These are phyloP conservation scores for Platanthera guangdongensis DNA, from an alignment of 106 monocot genomes.

Conservation along the genomic window DNA sequence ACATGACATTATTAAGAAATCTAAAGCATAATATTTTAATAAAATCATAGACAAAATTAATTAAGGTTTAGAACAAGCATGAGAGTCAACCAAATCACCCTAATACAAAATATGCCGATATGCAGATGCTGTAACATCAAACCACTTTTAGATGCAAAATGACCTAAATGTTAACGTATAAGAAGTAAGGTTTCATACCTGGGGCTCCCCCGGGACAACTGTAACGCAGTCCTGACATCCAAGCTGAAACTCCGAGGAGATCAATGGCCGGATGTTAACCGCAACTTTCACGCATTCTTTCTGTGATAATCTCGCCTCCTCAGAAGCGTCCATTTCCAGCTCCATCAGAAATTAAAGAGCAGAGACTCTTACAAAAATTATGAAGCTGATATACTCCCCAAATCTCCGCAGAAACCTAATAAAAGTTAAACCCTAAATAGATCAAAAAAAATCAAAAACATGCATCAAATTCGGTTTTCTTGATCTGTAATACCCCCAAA, in stretches of 20 bases:
- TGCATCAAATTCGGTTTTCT: no score
- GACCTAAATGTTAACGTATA: background rate
- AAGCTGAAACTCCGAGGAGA: slow-evolving; percentile 52
- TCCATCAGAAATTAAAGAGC: background rate
- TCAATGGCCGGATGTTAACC: slow-evolving; percentile 80
- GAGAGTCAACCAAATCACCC: background rate
- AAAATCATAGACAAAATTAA: no score
- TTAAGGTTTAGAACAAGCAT: no score
- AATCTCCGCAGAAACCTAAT: background rate
- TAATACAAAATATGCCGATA: background rate
- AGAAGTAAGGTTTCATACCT: slow-evolving; percentile 32
- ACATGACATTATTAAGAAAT: background rate
- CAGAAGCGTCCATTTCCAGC: slow-evolving; percentile 47
- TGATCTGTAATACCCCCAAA: background rate
- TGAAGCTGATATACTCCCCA: background rate
- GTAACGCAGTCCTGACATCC: slow-evolving; percentile 85
- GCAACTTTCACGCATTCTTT: slow-evolving; percentile 89
- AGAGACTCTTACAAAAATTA: background rate
- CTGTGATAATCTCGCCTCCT: slow-evolving; percentile 13
- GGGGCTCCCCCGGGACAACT: slow-evolving; percentile 76
- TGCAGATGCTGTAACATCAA: background rate
- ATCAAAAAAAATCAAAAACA: background rate
- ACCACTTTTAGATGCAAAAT: background rate
- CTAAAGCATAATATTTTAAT: background rate
- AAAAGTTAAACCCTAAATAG: background rate